These are phyloP conservation scores for Cryphonectria carpinicola DNA, from an alignment of 2,329 filamentous ascomycete species.

Conservation along the genomic window DNA sequence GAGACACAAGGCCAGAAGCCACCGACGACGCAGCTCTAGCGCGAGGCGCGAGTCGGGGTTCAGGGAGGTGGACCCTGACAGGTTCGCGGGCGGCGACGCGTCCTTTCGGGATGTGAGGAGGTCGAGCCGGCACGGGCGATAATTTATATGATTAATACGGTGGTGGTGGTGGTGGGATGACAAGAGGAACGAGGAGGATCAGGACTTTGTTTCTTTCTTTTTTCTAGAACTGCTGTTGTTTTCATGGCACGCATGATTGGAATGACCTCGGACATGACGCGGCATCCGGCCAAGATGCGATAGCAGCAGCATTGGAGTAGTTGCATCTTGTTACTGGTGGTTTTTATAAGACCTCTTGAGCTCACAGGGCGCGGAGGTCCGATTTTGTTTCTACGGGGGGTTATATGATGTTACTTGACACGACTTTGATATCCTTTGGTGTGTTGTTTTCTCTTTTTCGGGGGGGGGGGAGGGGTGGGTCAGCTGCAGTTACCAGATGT, in stretches of 20 bases:
- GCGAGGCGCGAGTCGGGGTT: slow-evolving; percentile 34
- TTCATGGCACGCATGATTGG: background rate
- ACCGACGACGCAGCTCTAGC: slow-evolving; percentile 32
- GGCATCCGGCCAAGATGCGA: background rate
- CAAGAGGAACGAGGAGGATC: slow-evolving; percentile 16
- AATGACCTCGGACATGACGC: background rate
- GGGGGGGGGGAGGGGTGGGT: background rate
- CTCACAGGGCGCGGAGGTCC: background rate
- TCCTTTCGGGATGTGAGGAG: slow-evolving; percentile 38
- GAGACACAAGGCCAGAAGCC: slow-evolving; percentile 32
- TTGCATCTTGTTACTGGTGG: background rate
- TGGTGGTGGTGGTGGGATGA: slow-evolving; percentile 14
- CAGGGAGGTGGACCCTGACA: slow-evolving; percentile 39
- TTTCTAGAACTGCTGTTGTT: background rate
- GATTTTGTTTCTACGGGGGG: background rate
- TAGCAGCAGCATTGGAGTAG: background rate
- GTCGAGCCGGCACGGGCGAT: slow-evolving; percentile 39
- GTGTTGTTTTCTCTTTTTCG: background rate
- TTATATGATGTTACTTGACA: background rate
- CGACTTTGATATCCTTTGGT: slow-evolving; percentile 19
- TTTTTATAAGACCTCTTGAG: background rate
- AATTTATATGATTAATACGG: slow-evolving; percentile 4
- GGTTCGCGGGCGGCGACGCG: slow-evolving; percentile 38
- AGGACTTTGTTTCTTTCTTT: too few species aligned
- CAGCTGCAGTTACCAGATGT: slow-evolving; percentile 1